These are phyloP conservation scores for Rhodofomes roseus DNA, from an alignment of 1,284 basidiomycete species.

Conservation along the genomic window DNA sequence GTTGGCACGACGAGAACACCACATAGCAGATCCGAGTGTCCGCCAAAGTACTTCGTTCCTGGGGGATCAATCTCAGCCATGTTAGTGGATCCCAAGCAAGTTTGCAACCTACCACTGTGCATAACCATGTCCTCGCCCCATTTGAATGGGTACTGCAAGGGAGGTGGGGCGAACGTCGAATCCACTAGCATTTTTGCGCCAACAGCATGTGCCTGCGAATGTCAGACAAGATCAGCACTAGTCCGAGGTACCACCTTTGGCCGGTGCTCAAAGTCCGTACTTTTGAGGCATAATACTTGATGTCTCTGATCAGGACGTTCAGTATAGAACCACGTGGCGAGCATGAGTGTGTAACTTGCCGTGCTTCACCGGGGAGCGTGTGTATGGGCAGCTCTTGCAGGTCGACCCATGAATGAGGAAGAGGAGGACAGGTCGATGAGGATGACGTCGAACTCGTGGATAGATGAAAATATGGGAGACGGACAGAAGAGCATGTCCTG, in stretches of 20 bases:
- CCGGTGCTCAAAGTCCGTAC: slow-evolving; percentile 30
- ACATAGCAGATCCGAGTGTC: slow-evolving; percentile 83
- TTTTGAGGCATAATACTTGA: slow-evolving; percentile 79
- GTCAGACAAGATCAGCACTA: background rate
- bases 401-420: no score
- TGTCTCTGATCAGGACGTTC: slow-evolving; percentile 48
- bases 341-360: slow-evolving; percentile 33
- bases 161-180: slow-evolving; percentile 89
- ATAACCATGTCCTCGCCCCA: slow-evolving; percentile 76
- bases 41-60: slow-evolving; percentile 89
- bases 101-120: slow-evolving; percentile 44
- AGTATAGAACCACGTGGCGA: background rate
- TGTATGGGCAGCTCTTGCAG: no score
- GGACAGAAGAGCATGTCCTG: no score
- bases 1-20: slow-evolving; percentile 78
- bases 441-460: no score
- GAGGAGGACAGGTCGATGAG: no score
- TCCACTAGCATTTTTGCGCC: slow-evolving; percentile 76
- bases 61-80: background rate
- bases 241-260: background rate
- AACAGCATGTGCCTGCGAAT: slow-evolving; percentile 56
- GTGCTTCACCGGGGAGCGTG: slow-evolving; percentile 80
- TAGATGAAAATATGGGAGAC: no score
- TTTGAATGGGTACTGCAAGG: slow-evolving; percentile 82
- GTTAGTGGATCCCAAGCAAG: background rate